A percentile compares a stretch with the other conserved stretches of the same genome.
Evolutionary conservation across 768 basidiomycete genomes (phyloP).

Genomic region (Phylloporus sp.): DNA sequence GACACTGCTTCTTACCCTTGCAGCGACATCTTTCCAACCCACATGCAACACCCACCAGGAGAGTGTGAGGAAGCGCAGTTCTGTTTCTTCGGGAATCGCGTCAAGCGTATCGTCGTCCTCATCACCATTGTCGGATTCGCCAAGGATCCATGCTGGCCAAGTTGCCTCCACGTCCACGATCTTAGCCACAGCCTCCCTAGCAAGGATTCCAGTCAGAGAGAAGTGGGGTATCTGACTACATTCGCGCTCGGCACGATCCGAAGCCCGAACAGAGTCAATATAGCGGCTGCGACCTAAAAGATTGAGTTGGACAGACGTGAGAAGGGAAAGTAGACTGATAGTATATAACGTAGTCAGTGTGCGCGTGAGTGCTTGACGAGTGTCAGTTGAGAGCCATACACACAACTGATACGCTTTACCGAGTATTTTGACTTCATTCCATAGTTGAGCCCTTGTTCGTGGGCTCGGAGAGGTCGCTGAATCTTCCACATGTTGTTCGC

Average conservation of each 20-base stretch:
- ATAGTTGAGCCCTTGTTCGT: conserved; percentile 76
- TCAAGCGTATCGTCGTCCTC: conserved; percentile 29
- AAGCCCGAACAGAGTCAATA: conserved; percentile 59
- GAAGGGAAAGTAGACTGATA: conserved; percentile 77
- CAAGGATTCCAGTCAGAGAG: conserved; percentile 23
- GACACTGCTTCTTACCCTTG: conserved; percentile 68
- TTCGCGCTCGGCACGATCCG: conserved; percentile 56
- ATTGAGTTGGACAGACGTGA: conserved; percentile 83
- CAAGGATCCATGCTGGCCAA: conserved; percentile 22
- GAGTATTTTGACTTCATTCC: conserved; percentile 85
- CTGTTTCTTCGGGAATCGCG: conserved; percentile 61
- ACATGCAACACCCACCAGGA: conserved; percentile 93
- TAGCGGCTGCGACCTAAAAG: conserved; percentile 82
- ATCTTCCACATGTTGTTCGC: conserved; percentile 1
- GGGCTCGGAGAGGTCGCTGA: conserved; percentile 19
- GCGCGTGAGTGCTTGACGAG: conserved; percentile 70
- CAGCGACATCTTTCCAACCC: conserved; percentile 83
- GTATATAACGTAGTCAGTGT: conserved; percentile 86
- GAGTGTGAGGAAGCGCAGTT: conserved; percentile 77
- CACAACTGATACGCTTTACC: conserved; percentile 49
- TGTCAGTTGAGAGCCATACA: conserved; percentile 1
- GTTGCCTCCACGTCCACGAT: conserved; percentile 25
- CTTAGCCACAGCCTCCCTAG: conserved; percentile 22
- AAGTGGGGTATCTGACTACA: conserved; percentile 37
- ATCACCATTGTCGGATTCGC: conserved; percentile 24